Evolutionary conservation across 306 rosid species (phyloP).

Genomic region (Rubus idaeus): DNA sequence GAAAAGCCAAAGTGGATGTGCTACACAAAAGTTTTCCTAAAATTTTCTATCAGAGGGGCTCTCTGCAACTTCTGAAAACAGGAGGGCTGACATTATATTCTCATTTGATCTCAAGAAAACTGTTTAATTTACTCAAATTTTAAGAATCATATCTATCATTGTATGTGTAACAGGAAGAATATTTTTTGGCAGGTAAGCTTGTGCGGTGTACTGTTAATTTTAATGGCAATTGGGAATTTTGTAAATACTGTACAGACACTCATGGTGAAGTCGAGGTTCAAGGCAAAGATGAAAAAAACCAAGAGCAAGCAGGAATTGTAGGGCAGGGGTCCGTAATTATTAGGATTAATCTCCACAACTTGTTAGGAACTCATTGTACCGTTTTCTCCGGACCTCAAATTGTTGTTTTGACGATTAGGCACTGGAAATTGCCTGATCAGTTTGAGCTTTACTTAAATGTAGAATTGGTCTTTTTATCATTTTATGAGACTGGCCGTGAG

Average conservation of each 20-base stretch:
- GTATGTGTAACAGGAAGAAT: constrained; percentile 19
- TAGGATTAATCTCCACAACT: constrained; percentile 15
- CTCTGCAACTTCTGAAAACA: background rate
- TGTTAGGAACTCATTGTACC: constrained; percentile 23
- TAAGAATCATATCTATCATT: constrained; percentile 12
- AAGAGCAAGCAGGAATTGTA: constrained; percentile 84
- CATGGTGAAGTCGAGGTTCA: constrained; percentile 80
- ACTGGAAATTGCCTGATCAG: constrained; percentile 8
- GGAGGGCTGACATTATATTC: background rate
- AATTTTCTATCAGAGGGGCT: background rate
- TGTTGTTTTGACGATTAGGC: constrained; percentile 3
- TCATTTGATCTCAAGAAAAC: background rate
- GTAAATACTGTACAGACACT: constrained; percentile 84
- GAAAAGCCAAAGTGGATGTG: background rate
- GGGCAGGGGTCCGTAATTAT: constrained; percentile 22
- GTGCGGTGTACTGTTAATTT: constrained; percentile 74
- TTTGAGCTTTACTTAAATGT: constrained; percentile 20
- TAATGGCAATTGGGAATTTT: constrained; percentile 96
- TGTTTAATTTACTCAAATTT: background rate
- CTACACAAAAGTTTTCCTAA: background rate
- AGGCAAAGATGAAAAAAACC: constrained; percentile 92
- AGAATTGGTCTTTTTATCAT: constrained; percentile 3
- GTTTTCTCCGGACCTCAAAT: background rate
- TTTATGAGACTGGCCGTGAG: background rate
- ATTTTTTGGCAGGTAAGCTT: constrained; percentile 65